Evolutionary conservation across 2,329 filamentous ascomycete genomes (phyloP).

Genomic region (Thielaviopsis punctulata): DNA sequence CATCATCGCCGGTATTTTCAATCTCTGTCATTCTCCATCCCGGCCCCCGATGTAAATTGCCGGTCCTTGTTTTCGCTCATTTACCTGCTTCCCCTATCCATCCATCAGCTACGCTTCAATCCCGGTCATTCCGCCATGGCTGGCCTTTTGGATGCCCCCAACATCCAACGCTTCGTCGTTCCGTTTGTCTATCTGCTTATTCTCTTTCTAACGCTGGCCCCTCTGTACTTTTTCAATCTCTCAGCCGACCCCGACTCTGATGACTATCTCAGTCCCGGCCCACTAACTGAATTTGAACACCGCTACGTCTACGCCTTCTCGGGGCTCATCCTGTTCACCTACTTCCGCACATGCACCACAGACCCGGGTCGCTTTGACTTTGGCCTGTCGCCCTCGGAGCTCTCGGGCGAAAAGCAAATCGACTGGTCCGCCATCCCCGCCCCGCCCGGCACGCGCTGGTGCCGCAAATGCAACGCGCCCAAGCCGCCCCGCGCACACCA

Average conservation of each 20-base stretch:
- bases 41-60: too few species aligned
- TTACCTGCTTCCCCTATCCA: too few species aligned
- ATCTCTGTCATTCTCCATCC: too few species aligned
- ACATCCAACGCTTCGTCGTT: conserved; percentile 43
- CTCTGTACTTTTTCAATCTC: conserved; percentile 51
- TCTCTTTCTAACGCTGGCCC: conserved; percentile 50
- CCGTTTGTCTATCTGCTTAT: conserved; percentile 51
- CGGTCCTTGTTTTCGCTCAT: too few species aligned
- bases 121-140: conserved; percentile 19
- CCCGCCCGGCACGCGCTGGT: conserved; percentile 36
- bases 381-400: conserved; percentile 20
- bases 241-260: conserved; percentile 19
- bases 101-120: too few species aligned
- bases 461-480: conserved; percentile 54
- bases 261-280: conserved; percentile 40
- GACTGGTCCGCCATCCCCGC: conserved; percentile 13
- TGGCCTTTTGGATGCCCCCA: conserved; percentile 24
- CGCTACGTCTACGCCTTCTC: conserved; percentile 50
- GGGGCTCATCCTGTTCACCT: conserved; percentile 48
- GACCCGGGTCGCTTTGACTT: conserved; percentile 40
- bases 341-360: conserved; percentile 42
- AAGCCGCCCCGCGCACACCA: conserved; percentile 70
- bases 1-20: too few species aligned
- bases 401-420: conserved; percentile 16
- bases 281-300: conserved; percentile 38